phyloP scores from a whole-genome alignment of 306 rosid genomes.

The Acacia confusa region DNA sequence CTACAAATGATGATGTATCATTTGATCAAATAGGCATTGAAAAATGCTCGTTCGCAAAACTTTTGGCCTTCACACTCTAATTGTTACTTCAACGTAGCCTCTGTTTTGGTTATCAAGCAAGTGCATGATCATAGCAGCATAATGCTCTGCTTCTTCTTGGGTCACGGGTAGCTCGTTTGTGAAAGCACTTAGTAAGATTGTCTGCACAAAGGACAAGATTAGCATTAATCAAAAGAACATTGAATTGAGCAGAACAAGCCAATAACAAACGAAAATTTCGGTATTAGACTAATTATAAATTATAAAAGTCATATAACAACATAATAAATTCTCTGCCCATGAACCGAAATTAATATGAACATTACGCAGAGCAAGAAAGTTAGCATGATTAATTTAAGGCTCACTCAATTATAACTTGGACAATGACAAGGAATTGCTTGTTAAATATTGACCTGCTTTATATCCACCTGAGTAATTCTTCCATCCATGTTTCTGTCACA shows the following conservation, averaged over 20 bases:
- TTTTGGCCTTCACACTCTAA: slow-evolving; percentile 10
- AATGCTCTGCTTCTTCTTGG: slow-evolving; percentile 77
- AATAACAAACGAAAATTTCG: neutral
- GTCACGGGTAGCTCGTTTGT: slow-evolving; percentile 70
- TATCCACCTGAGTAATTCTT: slow-evolving; percentile 57
- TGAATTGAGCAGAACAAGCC: slow-evolving; percentile 4
- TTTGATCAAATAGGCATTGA: neutral
- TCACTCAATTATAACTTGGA: slow-evolving; percentile 1
- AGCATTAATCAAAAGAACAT: slow-evolving; percentile 17
- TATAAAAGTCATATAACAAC: slow-evolving; percentile 35
- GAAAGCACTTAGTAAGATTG: slow-evolving; percentile 56
- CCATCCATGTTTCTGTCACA: slow-evolving; percentile 80
- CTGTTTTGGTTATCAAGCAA: slow-evolving; percentile 58
- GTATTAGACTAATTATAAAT: neutral
- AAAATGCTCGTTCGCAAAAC: neutral
- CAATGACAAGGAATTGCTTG: neutral
- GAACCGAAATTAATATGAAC: slow-evolving; percentile 18
- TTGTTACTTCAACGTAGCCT: slow-evolving; percentile 72
- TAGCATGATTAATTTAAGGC: slow-evolving; percentile 4
- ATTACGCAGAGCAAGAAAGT: slow-evolving; percentile 32
- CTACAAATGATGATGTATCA: slow-evolving; percentile 24
- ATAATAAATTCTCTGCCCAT: slow-evolving; percentile 38
- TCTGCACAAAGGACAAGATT: slow-evolving; percentile 43
- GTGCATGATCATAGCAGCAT: slow-evolving; percentile 72
- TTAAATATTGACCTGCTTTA: slow-evolving; percentile 59